Base-by-base conservation (phyloP, 805 yeast genomes). In the Cyberlindnera subsufficiens region DNA sequence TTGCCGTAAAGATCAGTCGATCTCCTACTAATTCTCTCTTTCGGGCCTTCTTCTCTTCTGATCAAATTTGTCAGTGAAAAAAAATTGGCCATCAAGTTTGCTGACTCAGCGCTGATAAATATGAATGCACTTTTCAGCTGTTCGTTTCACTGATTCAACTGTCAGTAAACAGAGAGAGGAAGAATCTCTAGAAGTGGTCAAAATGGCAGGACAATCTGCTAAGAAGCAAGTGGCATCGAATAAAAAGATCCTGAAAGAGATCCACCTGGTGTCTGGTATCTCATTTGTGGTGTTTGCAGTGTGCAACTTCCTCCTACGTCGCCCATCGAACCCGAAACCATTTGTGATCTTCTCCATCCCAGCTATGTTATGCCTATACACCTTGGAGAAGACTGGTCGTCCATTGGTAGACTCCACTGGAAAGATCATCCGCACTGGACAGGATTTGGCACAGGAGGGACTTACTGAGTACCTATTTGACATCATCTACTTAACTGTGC, bases 151-250 rank as follows among this genome's bases (percentile, higher is more conserved):
- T 22, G 6, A 10, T 22, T 10, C 11, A 22, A 22, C 27, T 22
- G 27, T 9, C 27, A 10, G 10, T 9, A 22, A 22, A 22, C 4
- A 22, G 11, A 11, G 7, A 20, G 11, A 22, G 10, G 27, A 22
- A 9, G 27, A 22, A 22, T n/a, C n/a, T n/a, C n/a, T n/a, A n/a
- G n/a, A n/a, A n/a, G n/a, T 2, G 11, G 35, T 11, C 8, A 17
- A 17, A 30, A 78, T 78, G 84, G 83, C 82, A 5, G 77, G 82
- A 4, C 73, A 70, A 47, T 72, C 82, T 38, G 60, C 68, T 14
- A 78, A 78, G 63, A 78, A 76, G 48, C 72, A 68, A 34, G 83
- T 79, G 1, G 52, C 59, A 0, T 50, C 66, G 43, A 74, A 74
- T 46, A 49, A 53, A 11, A 56, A 63, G 37, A 60, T 67, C 10